Evolutionary conservation across 768 basidiomycete species (phyloP), one percentile per base, ranked within the genome.

Genomic region (Lentinula lateritia): DNA sequence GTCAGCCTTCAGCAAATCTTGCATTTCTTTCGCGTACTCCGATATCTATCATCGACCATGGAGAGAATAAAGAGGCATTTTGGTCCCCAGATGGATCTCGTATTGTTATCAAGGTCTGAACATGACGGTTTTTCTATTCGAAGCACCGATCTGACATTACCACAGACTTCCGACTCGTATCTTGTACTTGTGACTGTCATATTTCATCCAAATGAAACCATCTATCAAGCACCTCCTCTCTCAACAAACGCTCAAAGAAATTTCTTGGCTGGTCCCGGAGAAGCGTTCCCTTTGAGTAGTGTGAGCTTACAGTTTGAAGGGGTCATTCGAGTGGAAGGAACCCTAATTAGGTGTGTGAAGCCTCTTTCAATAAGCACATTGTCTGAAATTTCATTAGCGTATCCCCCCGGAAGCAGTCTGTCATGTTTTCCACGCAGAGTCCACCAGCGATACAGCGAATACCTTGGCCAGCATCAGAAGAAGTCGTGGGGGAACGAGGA

Each of bases 31-130:
- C 87, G 36, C 85, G 95, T 58, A 91, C 92, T 39, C 77, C 86
- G 6, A 83, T 84, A 1, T 95, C 93, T 16, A 76, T 96, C 42
- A 72, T 81, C 59, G 88, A 91, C 62, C 94, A 95, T 70, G 95
- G 95, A n/a, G 83, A 87, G 67, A 96, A 94, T 66, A 63, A 80
- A 18, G 74, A 81, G 57, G 84, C 83, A 12, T 82, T 85, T 67
- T 98, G 95, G 94, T 86, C 93, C 16, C 87, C 88, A 58, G 93
- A 95, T 70, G 88, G 90, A 38, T 79, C 80, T 67, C 80, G 86
- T 66, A 84, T 98, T 52, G 84, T 95, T 58, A 82, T 98, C 20
- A 85, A 90, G 74, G 95, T 91, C 61, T 59, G 86, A 72, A 6
- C 18, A 48, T 45, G n/a, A 53, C 56, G 34, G 34, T 48, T 28